A percentile compares a stretch with the other conserved stretches of the same genome.
Conservation (phyloP, 2,329 filamentous ascomycete species). For the Fusarium camptoceras region DNA sequence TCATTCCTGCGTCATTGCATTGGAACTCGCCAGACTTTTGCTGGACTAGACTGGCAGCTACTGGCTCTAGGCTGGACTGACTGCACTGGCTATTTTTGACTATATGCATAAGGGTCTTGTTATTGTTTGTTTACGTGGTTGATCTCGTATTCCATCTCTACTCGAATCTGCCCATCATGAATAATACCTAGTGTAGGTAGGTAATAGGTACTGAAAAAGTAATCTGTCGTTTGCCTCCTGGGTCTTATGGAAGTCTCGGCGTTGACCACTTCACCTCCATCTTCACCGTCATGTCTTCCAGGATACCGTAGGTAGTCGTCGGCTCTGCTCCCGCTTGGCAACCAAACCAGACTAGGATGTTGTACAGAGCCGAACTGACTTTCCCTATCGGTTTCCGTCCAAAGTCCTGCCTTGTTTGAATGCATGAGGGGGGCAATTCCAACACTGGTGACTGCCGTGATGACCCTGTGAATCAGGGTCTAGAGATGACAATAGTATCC, state of each 20-base stretch:
- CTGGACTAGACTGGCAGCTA: not conserved
- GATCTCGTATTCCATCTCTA: constrained; percentile 14
- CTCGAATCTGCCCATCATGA: constrained; percentile 10
- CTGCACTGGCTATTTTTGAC: not conserved
- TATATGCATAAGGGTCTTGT: constrained; percentile 19
- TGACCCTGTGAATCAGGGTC: constrained; percentile 6
- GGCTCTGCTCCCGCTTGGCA: constrained; percentile 29
- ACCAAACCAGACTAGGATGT: constrained; percentile 27
- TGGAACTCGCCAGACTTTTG: constrained; percentile 20
- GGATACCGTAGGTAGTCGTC: constrained; percentile 1
- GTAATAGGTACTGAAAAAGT: not conserved
- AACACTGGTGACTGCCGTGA: constrained; percentile 8
- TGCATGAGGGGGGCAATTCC: not conserved
- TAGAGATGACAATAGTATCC: not conserved
- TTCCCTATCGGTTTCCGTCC: constrained; percentile 6
- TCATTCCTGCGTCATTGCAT: constrained; percentile 43
- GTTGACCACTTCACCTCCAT: not conserved
- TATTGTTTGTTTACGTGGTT: constrained; percentile 22
- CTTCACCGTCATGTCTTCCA: constrained; percentile 17
- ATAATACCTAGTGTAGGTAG: not conserved
- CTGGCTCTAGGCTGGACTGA: not conserved
- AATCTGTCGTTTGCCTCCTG: not conserved
- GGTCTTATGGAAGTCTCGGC: not conserved
- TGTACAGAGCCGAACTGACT: constrained; percentile 10
- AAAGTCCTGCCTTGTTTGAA: not conserved